Base-by-base conservation (phyloP, 352 stramenopile species). In the Phytopythium montanum region DNA sequence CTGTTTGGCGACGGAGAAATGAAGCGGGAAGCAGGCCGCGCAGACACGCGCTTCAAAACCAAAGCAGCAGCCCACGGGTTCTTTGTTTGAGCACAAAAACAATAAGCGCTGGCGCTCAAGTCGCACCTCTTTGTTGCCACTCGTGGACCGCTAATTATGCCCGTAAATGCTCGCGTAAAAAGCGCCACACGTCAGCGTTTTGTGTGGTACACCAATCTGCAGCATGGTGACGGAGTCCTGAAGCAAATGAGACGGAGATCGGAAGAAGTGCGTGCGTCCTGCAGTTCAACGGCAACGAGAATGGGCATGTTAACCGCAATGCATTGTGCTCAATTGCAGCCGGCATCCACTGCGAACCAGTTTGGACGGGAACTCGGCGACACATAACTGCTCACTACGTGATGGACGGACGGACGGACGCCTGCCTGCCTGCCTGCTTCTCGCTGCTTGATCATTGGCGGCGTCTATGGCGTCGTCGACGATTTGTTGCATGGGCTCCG, bases 71-170 rank as follows among this genome's bases (percentile, higher is more conserved):
- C n/a, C n/a, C n/a, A n/a, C n/a, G n/a, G n/a, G n/a, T n/a, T n/a
- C n/a, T n/a, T n/a, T n/a, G n/a, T n/a, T 45, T 18, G 2, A 13
- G 48, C 28, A 54, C 48, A 54, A 54, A 54, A 29, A 54, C 44
- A 6, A 36, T 16, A 41, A 9, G n/a, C n/a, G n/a, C n/a, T n/a
- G n/a, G n/a, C n/a, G 3, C 26, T 18, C 3, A 28, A 5, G 49
- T 28, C 29, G 49, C 49, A 41, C 28, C 49, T 41, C 49, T 55
- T 55, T 55, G 49, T 55, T 25, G 28, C 49, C 49, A 55, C 19
- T n/a, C 26, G 2, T 8, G 8, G 14, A 23, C 38, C 29, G 39
- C 5, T 7, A 25, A 48, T 48, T 26, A 48, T 48, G 21, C n/a
- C 39, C 39, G 18, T n/a, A 42, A 42, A 42, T 42, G 9, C 36